These are phyloP conservation scores for Xylaria multiplex DNA, from an alignment of 2,329 filamentous ascomycete genomes.

Conservation along the genomic window DNA sequence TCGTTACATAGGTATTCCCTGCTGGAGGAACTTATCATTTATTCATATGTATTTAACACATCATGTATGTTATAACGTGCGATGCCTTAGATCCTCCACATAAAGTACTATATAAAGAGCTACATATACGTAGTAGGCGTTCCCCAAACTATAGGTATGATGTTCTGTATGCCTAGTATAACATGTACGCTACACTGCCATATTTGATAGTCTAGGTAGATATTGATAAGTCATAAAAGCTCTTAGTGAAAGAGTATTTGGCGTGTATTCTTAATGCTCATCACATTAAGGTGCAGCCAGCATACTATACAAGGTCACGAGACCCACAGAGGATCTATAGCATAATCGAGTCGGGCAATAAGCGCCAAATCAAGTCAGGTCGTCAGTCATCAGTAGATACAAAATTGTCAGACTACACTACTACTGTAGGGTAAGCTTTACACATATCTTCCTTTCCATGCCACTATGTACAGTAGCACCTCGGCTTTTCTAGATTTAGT, in stretches of 20 bases:
- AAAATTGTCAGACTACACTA: conserved; percentile 1
- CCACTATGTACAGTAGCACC: conserved; percentile 10
- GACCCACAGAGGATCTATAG: conserved; percentile 4
- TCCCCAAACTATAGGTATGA: too few species aligned
- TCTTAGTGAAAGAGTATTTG: too few species aligned
- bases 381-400: conserved; percentile 1
- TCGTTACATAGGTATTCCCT: neutral
- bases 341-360: conserved; percentile 6
- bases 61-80: neutral
- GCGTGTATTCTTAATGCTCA: too few species aligned
- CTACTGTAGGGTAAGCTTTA: conserved; percentile 12
- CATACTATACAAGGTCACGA: neutral
- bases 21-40: neutral
- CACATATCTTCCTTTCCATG: neutral
- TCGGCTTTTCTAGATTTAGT: conserved; percentile 43
- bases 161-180: too few species aligned
- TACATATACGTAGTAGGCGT: too few species aligned
- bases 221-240: too few species aligned
- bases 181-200: too few species aligned
- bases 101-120: neutral
- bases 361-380: neutral
- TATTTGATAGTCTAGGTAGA: too few species aligned
- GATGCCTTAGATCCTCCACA: neutral
- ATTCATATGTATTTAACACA: too few species aligned
- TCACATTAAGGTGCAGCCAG: too few species aligned